Evolutionary conservation across 495 filamentous ascomycete species (phyloP).

Genomic region (Lasiosphaeria hispida): DNA sequence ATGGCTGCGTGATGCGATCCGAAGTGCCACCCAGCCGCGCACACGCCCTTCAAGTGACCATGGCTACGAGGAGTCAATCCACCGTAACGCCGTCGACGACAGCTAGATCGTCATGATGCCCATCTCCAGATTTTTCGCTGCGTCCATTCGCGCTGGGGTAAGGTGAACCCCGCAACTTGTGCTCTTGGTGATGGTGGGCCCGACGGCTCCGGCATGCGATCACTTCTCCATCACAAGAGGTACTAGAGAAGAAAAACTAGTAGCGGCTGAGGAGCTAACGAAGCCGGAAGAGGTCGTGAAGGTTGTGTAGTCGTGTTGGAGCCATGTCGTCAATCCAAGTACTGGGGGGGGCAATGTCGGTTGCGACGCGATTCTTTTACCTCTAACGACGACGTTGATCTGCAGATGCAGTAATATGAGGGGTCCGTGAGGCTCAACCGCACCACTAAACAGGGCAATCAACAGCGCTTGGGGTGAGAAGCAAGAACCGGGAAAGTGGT

Average conservation of each 20-base stretch:
- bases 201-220: too few relatives aligned
- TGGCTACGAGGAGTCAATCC: too few relatives aligned
- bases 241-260: too few relatives aligned
- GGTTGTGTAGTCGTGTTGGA: background rate
- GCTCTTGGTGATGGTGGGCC: too few relatives aligned
- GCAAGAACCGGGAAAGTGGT: slow-evolving; percentile 20
- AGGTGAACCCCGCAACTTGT: too few relatives aligned
- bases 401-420: background rate
- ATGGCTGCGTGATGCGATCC: slow-evolving; percentile 3
- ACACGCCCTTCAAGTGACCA: background rate
- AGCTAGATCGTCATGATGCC: too few relatives aligned
- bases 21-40: slow-evolving; percentile 7
- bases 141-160: too few relatives aligned
- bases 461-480: background rate
- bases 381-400: background rate
- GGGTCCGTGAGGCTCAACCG: slow-evolving; percentile 17
- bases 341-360: background rate
- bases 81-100: too few relatives aligned
- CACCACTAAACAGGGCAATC: slow-evolving; percentile 1
- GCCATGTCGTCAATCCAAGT: background rate
- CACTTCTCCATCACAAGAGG: too few relatives aligned
- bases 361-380: background rate
- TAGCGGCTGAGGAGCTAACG: too few relatives aligned
- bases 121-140: too few relatives aligned
- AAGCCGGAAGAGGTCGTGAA: too few relatives aligned